Evolutionary conservation across 805 yeast species (phyloP).

Genomic region (Sugiyamaella mastotermitis): DNA sequence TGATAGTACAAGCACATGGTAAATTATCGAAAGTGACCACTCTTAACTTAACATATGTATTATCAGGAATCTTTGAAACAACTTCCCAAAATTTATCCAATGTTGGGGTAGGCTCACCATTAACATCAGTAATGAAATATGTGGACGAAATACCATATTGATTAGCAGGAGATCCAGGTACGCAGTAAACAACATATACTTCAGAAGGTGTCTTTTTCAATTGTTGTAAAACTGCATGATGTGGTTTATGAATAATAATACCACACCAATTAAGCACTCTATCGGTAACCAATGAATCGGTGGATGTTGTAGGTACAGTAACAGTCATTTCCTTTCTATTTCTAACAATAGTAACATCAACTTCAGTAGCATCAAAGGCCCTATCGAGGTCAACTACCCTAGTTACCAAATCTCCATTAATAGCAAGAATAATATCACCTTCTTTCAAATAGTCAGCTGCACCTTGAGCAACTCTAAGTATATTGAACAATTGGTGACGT

Average conservation of each 20-base stretch:
- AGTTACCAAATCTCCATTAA: constrained; percentile 59
- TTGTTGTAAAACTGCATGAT: constrained; percentile 83
- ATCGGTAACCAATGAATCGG: constrained; percentile 53
- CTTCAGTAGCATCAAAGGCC: constrained; percentile 37
- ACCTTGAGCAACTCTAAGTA: constrained; percentile 55
- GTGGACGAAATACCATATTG: constrained; percentile 76
- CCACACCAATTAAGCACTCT: constrained; percentile 80
- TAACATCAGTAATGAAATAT: constrained; percentile 83
- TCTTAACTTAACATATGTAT: constrained; percentile 74
- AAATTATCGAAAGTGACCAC: constrained; percentile 79
- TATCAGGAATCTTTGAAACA: constrained; percentile 68
- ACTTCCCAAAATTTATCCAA: constrained; percentile 60
- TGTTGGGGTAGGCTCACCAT: constrained; percentile 66
- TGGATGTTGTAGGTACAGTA: constrained; percentile 56
- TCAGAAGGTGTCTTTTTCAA: constrained; percentile 65
- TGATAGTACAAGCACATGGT: constrained; percentile 78
- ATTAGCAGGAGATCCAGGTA: constrained; percentile 79
- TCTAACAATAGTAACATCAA: constrained; percentile 64
- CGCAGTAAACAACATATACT: constrained; percentile 73
- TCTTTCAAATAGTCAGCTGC: constrained; percentile 31
- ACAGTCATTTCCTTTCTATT: constrained; percentile 58
- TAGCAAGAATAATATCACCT: constrained; percentile 75
- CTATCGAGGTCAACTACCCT: constrained; percentile 60
- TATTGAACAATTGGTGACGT: constrained; percentile 67
- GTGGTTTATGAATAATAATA: constrained; percentile 79